These are phyloP conservation scores for Seminavis robusta DNA, from an alignment of 108 stramenopile species.

Conservation along the genomic window DNA sequence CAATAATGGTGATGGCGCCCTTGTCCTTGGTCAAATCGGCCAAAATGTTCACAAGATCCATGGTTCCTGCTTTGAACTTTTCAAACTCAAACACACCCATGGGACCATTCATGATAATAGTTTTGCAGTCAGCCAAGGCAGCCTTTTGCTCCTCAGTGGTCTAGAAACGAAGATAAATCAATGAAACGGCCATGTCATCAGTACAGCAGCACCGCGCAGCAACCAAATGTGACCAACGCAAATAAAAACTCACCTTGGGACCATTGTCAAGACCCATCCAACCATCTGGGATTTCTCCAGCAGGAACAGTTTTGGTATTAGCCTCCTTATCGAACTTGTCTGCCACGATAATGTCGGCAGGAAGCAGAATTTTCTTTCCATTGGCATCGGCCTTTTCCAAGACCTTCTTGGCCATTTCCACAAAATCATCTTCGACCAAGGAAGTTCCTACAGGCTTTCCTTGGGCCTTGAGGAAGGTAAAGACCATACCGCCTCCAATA, in stretches of 20 bases:
- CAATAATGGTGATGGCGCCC: slow-evolving; percentile 89
- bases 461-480: slow-evolving; percentile 93
- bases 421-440: slow-evolving; percentile 88
- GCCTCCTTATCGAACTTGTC: slow-evolving; percentile 44
- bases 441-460: slow-evolving; percentile 77
- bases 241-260: slow-evolving; percentile 72
- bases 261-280: slow-evolving; percentile 99
- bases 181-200: too few relatives aligned
- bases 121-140: slow-evolving; percentile 56
- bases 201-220: too few relatives aligned
- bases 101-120: slow-evolving; percentile 94
- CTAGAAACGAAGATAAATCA: too few relatives aligned
- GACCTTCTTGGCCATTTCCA: slow-evolving; percentile 84
- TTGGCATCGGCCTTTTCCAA: slow-evolving; percentile 56
- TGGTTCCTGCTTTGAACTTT: slow-evolving; percentile 86
- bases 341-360: slow-evolving; percentile 87
- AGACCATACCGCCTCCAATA: slow-evolving; percentile 96
- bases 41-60: slow-evolving; percentile 80
- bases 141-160: too few relatives aligned
- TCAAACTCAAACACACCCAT: slow-evolving; percentile 96
- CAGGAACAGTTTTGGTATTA: slow-evolving; percentile 59
- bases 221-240: too few relatives aligned
- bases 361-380: slow-evolving; percentile 78
- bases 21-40: slow-evolving; percentile 78
- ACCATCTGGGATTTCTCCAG: slow-evolving; percentile 76